phyloP scores from a whole-genome alignment of 306 rosid genomes.

The Trifolium dubium region DNA sequence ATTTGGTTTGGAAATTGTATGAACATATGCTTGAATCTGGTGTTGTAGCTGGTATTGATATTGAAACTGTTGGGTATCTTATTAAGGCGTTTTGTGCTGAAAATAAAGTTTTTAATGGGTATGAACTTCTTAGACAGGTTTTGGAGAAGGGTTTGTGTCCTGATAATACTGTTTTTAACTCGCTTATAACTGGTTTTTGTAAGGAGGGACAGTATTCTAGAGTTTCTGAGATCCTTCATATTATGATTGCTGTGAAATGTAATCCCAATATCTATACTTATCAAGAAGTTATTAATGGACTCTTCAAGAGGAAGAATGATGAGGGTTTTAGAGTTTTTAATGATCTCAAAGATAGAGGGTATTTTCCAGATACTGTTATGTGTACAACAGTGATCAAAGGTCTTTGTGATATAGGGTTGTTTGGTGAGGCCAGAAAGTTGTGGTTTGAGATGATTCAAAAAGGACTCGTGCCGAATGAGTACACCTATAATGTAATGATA shows the following conservation, averaged over 20 bases:
- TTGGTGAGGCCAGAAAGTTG: constrained; percentile 72
- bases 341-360: constrained; percentile 82
- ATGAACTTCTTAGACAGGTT: constrained; percentile 67
- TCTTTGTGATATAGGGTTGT: constrained; percentile 51
- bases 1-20: constrained; percentile 71
- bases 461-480: constrained; percentile 68
- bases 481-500: constrained; percentile 62
- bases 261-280: constrained; percentile 59
- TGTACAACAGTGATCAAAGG: constrained; percentile 74
- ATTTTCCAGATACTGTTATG: constrained; percentile 70
- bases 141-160: constrained; percentile 63
- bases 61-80: constrained; percentile 62
- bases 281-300: constrained; percentile 64
- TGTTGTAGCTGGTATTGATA: constrained; percentile 53
- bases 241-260: constrained; percentile 59
- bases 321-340: constrained; percentile 65
- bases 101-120: constrained; percentile 52
- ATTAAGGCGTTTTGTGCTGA: constrained; percentile 67
- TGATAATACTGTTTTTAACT: constrained; percentile 53
- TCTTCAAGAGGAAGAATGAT: constrained; percentile 47
- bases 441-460: constrained; percentile 85
- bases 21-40: constrained; percentile 60
- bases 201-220: constrained; percentile 49
- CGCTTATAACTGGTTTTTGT: constrained; percentile 61
- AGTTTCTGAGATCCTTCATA: constrained; percentile 71